Base-by-base conservation (phyloP, 2,329 filamentous ascomycete species). In the Thelonectria rubi region DNA sequence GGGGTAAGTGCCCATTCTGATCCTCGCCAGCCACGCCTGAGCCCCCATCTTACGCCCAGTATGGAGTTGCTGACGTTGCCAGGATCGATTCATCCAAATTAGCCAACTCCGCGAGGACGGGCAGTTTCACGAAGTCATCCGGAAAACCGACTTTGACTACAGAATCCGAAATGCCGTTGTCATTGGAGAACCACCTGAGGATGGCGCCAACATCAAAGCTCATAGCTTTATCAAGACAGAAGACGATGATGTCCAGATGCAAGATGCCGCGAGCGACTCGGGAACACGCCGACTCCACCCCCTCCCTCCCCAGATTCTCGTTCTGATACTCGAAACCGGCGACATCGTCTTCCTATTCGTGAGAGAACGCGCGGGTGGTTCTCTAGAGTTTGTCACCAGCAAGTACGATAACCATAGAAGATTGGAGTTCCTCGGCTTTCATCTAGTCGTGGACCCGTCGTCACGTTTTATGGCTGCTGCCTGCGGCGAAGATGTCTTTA, bases 61-160 rank as follows among this genome's bases (percentile, higher is more conserved):
- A n/a, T 20, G 37, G 5, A 20, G 17, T 39, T 57, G 56, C 65
- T 69, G 47, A 70, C 20, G 46, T 21, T 42, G 12, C 14, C 47
- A 91, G 88, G 91, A 97, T 67, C 86, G 91, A 65, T 92, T 88
- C 69, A 85, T 99, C 46, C 90, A 94, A 67, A 87, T 98, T 65
- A 91, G 89, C 69, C 91, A 97, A 74, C 84, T 95, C 2, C 81
- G 82, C 5, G 81, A 82, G 46, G 86, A 91, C 72, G 88, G 89
- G 1, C 88, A 91, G 70, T 83, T 97, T 21, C 86, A 89, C 65
- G 88, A 93, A 71, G 81, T 97, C n/a, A 82, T 86, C n/a, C 86
- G 86, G 62, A 96, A 94, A 76, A 83, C 84, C 42, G 88, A 97
- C 73, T 94, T 98, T 74, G 88, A 88, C 55, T 86, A 87, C 32